Percentiles rank a stretch among this genome's conserved stretches.
phyloP scores from a whole-genome alignment of 1,284 basidiomycete genomes.

The Testicularia cyperi region DNA sequence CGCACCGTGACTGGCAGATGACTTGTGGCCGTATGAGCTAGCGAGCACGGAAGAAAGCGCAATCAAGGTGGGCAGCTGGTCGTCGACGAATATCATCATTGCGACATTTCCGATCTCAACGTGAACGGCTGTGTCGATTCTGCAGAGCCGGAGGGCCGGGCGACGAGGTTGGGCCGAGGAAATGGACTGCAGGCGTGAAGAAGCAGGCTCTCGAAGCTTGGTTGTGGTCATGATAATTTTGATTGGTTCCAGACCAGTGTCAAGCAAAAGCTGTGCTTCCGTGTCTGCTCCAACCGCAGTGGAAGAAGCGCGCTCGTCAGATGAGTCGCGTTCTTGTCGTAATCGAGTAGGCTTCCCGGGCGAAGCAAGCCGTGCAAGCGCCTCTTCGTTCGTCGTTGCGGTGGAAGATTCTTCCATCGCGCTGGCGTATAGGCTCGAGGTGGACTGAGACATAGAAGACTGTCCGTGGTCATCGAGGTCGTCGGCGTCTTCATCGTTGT shows the following conservation, averaged over 20 bases:
- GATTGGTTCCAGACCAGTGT: neutral
- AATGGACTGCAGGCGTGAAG: too few species aligned
- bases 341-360: neutral
- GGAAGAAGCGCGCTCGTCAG: too few species aligned
- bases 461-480: slow-evolving; percentile 3
- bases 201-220: slow-evolving; percentile 26
- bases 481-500: neutral
- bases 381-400: neutral
- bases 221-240: slow-evolving; percentile 2
- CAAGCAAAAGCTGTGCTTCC: too few species aligned
- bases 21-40: too few species aligned
- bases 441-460: slow-evolving; percentile 18
- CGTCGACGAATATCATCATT: slow-evolving; percentile 15
- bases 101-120: slow-evolving; percentile 20
- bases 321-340: neutral
- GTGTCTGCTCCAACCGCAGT: too few species aligned
- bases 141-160: slow-evolving; percentile 9
- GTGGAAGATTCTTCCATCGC: slow-evolving; percentile 12
- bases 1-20: too few species aligned
- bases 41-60: neutral
- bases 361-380: neutral
- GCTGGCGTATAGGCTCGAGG: slow-evolving; percentile 33
- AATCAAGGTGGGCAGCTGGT: slow-evolving; percentile 17
- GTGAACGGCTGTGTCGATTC: slow-evolving; percentile 14
- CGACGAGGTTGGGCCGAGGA: too few species aligned